phyloP scores from a whole-genome alignment of 352 stramenopile genomes.

The Aphanomyces stellatus region DNA sequence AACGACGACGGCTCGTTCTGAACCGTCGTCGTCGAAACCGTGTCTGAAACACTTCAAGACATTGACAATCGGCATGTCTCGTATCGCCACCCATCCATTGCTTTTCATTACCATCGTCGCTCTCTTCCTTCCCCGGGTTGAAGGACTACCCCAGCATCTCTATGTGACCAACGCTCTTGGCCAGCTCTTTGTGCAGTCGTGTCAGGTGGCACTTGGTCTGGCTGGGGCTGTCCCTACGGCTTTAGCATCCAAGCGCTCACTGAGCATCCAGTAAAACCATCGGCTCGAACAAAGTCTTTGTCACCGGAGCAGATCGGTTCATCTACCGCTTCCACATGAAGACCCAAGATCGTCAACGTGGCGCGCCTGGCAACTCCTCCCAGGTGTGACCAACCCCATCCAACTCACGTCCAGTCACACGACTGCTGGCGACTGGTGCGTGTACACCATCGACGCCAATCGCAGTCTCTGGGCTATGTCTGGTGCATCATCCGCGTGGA shows the following conservation, averaged over 20 bases:
- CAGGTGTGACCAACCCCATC: background rate
- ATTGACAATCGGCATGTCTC: too few relatives aligned
- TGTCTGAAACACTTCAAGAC: too few relatives aligned
- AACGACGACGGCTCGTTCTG: too few relatives aligned
- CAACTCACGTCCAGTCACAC: background rate
- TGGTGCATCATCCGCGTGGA: background rate
- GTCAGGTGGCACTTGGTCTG: background rate
- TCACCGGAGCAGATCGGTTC: background rate
- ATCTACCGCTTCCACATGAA: background rate
- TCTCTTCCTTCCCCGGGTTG: too few relatives aligned
- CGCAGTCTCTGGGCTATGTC: background rate
- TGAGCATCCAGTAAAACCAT: background rate
- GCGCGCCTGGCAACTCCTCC: background rate
- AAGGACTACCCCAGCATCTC: background rate
- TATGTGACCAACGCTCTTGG: background rate
- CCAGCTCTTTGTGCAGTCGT: background rate
- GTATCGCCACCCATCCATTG: too few relatives aligned
- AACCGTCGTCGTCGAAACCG: too few relatives aligned
- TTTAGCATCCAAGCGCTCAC: background rate
- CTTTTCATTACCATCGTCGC: too few relatives aligned
- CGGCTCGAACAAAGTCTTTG: background rate
- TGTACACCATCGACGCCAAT: background rate
- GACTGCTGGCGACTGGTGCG: background rate
- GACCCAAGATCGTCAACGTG: background rate
- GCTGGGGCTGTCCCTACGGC: background rate